These are phyloP conservation scores for Lasiodiplodia sp. DNA, from an alignment of 2,329 filamentous ascomycete genomes.

Conservation along the genomic window DNA sequence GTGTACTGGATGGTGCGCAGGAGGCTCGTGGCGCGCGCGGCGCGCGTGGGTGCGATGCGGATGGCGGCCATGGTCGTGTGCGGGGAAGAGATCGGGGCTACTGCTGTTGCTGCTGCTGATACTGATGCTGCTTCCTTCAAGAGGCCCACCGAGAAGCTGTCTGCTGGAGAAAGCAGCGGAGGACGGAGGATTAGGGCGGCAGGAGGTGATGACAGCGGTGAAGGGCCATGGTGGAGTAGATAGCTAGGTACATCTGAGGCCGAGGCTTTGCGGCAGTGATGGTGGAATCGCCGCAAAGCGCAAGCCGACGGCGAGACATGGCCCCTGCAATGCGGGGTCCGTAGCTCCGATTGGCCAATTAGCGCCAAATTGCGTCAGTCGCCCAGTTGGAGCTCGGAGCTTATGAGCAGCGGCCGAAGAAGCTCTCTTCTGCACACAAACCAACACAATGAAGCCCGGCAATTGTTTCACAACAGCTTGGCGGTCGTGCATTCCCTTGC, in stretches of 20 bases:
- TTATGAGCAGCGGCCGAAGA: not conserved
- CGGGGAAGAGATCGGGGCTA: not conserved
- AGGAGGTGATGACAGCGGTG: constrained; percentile 1
- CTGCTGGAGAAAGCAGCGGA: not conserved
- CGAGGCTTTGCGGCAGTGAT: constrained; percentile 17
- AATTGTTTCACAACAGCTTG: not conserved
- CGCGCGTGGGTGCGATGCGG: constrained; percentile 53
- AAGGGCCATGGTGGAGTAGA: constrained; percentile 7
- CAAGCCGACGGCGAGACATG: constrained; percentile 2
- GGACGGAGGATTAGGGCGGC: not conserved
- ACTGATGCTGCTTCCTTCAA: not conserved
- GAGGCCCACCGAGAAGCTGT: not conserved
- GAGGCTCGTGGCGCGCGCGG: constrained; percentile 71
- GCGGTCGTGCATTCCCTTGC: not conserved
- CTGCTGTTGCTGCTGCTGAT: not conserved
- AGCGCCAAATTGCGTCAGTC: not conserved
- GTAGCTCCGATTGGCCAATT: constrained; percentile 6
- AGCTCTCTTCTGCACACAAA: not conserved
- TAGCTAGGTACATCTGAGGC: not conserved
- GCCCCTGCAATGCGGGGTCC: constrained; percentile 13
- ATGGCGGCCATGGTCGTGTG: constrained; percentile 37
- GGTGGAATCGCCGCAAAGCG: constrained; percentile 19
- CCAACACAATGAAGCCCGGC: not conserved
- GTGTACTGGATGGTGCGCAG: constrained; percentile 91
- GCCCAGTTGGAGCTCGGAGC: not conserved